A percentile compares a stretch with the other conserved stretches of the same genome.
These are phyloP conservation scores for Aspergillus awamori DNA, from an alignment of 2,329 filamentous ascomycete species.

Conservation along the genomic window DNA sequence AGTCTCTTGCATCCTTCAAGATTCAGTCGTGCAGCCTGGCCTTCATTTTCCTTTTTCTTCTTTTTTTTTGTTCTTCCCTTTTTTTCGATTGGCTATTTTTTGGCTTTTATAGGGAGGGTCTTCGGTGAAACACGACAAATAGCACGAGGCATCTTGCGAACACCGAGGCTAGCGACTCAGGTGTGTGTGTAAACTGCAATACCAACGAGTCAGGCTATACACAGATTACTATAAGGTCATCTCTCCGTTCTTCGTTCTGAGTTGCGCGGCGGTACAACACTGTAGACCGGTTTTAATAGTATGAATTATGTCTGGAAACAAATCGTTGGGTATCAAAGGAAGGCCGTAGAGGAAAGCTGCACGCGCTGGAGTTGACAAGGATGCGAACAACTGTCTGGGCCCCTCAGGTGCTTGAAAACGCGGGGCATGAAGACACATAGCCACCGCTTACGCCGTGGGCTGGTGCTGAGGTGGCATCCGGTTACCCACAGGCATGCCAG, in stretches of 20 bases:
- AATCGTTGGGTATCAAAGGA: conserved; percentile 43
- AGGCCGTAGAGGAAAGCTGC: conserved; percentile 30
- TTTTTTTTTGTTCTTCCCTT: conserved; percentile 21
- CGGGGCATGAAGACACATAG: conserved; percentile 17
- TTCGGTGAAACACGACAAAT: conserved; percentile 18
- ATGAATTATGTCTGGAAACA: conserved; percentile 31
- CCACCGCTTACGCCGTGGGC: conserved; percentile 66
- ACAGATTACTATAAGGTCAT: conserved; percentile 22
- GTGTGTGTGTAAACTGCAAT: conserved; percentile 15
- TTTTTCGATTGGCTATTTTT: conserved; percentile 19
- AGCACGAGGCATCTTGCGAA: conserved; percentile 19
- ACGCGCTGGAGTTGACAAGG: conserved; percentile 27
- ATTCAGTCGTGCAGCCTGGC: conserved; percentile 22
- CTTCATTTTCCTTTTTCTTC: conserved; percentile 24
- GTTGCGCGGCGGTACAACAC: conserved; percentile 20
- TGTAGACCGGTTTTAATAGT: conserved; percentile 20
- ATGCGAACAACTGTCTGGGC: conserved; percentile 31
- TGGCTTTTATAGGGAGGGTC: conserved; percentile 11
- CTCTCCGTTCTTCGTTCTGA: conserved; percentile 14
- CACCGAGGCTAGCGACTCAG: conserved; percentile 19
- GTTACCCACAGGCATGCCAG: conserved; percentile 71
- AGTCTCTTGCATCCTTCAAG: conserved; percentile 33
- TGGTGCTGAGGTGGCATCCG: conserved; percentile 82
- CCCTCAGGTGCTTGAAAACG: conserved; percentile 27
- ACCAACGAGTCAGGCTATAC: conserved; percentile 23